Percentiles rank a stretch among this genome's conserved stretches.
These are phyloP conservation scores for Trichophyton simii DNA, from an alignment of 2,329 filamentous ascomycete species.

Conservation along the genomic window DNA sequence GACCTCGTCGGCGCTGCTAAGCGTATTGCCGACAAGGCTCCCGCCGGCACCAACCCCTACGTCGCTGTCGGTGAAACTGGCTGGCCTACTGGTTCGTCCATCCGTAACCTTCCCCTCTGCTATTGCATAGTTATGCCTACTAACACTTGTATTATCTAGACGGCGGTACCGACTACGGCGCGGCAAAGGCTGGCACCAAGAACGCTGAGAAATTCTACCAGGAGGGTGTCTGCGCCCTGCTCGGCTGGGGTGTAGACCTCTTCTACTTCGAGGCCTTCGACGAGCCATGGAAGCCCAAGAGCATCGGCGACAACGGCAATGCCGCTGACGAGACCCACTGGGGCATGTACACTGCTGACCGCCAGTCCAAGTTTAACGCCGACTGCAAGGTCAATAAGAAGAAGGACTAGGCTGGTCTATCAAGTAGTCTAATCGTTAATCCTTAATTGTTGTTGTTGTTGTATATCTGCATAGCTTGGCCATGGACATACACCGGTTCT, in stretches of 20 bases:
- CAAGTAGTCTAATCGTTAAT: neutral
- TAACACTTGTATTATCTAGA: slow-evolving; percentile 14
- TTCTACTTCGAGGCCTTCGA: slow-evolving; percentile 67
- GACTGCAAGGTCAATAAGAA: slow-evolving; percentile 27
- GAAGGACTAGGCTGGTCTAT: neutral
- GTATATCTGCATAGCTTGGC: neutral
- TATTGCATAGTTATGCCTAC: neutral
- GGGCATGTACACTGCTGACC: slow-evolving; percentile 53
- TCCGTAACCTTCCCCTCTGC: neutral
- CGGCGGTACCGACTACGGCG: slow-evolving; percentile 49
- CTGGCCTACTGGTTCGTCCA: slow-evolving; percentile 46
- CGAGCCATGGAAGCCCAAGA: slow-evolving; percentile 57
- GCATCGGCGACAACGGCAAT: slow-evolving; percentile 50
- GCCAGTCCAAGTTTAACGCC: slow-evolving; percentile 45
- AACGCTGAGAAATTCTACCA: slow-evolving; percentile 51
- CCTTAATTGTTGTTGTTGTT: neutral
- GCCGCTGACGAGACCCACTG: slow-evolving; percentile 53
- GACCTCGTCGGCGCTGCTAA: slow-evolving; percentile 52
- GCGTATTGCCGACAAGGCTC: slow-evolving; percentile 49
- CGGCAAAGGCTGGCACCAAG: slow-evolving; percentile 46
- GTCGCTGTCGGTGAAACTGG: slow-evolving; percentile 59
- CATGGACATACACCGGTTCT: no score
- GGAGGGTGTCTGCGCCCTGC: slow-evolving; percentile 49
- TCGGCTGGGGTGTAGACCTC: slow-evolving; percentile 54
- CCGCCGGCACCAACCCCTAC: slow-evolving; percentile 43